Base-by-base conservation (phyloP, 352 stramenopile species). In the Phytophthora melonis region DNA sequence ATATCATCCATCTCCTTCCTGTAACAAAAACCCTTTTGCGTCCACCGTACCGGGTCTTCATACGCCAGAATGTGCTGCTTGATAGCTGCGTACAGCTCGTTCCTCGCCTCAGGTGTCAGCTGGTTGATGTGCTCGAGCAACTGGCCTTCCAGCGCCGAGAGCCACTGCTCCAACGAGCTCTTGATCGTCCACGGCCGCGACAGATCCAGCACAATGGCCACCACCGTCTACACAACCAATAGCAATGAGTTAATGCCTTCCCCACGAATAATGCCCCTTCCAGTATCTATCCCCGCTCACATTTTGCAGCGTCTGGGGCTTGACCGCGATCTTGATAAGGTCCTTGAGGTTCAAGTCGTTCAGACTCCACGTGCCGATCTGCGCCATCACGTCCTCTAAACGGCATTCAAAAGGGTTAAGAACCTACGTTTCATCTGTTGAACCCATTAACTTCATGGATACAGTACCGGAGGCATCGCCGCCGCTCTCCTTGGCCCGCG, bases 151-250 rank as follows among this genome's bases (percentile, higher is more conserved):
- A 96, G 65, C 18, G 78, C 78, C n/a, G 86, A 94, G 10, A 88
- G 79, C 88, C 89, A 96, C 77, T 95, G 84, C 32, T 96, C 89
- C 54, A 96, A 65, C 43, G 84, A 83, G 63, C 75, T 87, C 75
- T 96, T 94, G 75, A 96, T 93, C 30, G 86, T 92, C 89, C 89
- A 96, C 11, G 86, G 87, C 27, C 84, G 78, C 47, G 84, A 93
- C 47, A 93, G 65, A 74, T 96, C 89, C 52, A 94, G 45, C 49
- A 92, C 85, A 56, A 96, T 82, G 0, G 71, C 81, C 21, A 87
- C 77, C 41, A 93, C 82, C 3, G 85, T 96, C 73, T 96, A 62
- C 43, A 54, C 47, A 30, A 66, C 4, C 27, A n/a, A 62, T 36
- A 32, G 18, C n/a, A 69, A 56, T 45, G 1, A 45, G 18, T 45